Conservation (phyloP, 169 alveolate genomes). For the Cryptosporidium sp. region DNA sequence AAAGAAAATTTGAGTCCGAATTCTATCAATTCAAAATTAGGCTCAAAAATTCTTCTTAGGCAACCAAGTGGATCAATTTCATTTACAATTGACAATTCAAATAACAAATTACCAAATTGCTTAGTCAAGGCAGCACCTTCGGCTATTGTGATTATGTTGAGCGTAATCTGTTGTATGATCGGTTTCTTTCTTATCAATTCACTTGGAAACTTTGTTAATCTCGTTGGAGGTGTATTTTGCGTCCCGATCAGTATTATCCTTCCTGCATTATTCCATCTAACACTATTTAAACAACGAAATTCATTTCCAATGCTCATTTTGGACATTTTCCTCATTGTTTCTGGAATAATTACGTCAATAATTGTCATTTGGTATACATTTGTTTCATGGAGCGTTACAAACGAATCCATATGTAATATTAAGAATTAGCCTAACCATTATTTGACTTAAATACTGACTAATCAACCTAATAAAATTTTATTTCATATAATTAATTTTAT, state of each 20-base stretch:
- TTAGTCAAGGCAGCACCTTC: constrained; percentile 54
- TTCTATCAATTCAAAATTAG: constrained; percentile 9
- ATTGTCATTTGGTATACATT: constrained; percentile 59
- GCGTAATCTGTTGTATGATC: constrained; percentile 38
- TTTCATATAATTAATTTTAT: too few relatives aligned
- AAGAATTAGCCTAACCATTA: neutral
- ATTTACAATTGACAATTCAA: neutral
- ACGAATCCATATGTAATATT: constrained; percentile 40
- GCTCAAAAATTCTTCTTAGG: constrained; percentile 31
- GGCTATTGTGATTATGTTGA: neutral
- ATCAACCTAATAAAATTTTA: too few relatives aligned
- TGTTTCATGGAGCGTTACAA: constrained; percentile 33
- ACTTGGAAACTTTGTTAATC: constrained; percentile 70
- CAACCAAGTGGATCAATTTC: constrained; percentile 69
- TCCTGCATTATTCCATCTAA: constrained; percentile 49
- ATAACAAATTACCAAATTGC: neutral
- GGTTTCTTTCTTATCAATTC: constrained; percentile 48
- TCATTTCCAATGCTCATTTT: neutral
- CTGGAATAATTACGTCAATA: constrained; percentile 33
- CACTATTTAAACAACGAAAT: neutral
- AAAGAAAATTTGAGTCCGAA: constrained; percentile 9
- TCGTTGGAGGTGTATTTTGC: constrained; percentile 67
- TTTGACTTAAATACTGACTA: neutral
- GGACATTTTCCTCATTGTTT: constrained; percentile 23
- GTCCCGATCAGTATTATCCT: constrained; percentile 68